These are phyloP conservation scores for Pythium utonaiense DNA, from an alignment of 352 stramenopile genomes.

Conservation along the genomic window DNA sequence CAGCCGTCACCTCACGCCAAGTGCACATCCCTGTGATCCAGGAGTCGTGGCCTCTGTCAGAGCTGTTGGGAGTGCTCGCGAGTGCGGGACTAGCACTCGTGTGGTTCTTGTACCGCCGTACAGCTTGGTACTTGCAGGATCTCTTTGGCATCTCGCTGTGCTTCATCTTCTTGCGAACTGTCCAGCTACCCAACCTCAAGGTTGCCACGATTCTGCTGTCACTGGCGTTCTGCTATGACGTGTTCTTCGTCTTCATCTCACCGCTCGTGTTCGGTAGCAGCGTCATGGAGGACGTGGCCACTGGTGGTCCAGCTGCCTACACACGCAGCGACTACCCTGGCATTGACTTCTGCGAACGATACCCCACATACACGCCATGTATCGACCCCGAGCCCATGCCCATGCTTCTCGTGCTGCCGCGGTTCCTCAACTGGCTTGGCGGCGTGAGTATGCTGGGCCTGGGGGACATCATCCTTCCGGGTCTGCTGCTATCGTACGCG, in stretches of 20 bases:
- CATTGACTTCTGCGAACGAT: constrained; percentile 74
- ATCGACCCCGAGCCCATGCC: constrained; percentile 87
- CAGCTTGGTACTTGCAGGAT: constrained; percentile 89
- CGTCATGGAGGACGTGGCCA: constrained; percentile 95
- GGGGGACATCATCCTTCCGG: constrained; percentile 95
- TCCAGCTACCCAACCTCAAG: constrained; percentile 90
- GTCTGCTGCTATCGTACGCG: constrained; percentile 92
- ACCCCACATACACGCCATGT: constrained; percentile 54
- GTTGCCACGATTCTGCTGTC: constrained; percentile 88
- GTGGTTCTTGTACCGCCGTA: constrained; percentile 62
- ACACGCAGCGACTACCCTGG: constrained; percentile 64
- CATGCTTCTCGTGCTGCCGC: constrained; percentile 94
- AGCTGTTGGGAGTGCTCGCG: constrained; percentile 41
- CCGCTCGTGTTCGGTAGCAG: constrained; percentile 83
- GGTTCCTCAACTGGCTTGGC: constrained; percentile 89
- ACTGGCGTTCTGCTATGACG: constrained; percentile 93
- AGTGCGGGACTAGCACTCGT: constrained; percentile 38
- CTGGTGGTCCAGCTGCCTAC: constrained; percentile 71
- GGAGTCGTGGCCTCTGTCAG: constrained; percentile 40
- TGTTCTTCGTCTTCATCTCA: constrained; percentile 96
- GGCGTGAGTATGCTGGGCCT: constrained; percentile 93
- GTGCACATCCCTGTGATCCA: constrained; percentile 33
- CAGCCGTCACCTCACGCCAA: constrained; percentile 31
- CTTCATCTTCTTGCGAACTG: constrained; percentile 88
- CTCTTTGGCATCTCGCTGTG: constrained; percentile 91